Base-by-base conservation (phyloP, 345 rosid species). In the Mallotus nudiflorus region DNA sequence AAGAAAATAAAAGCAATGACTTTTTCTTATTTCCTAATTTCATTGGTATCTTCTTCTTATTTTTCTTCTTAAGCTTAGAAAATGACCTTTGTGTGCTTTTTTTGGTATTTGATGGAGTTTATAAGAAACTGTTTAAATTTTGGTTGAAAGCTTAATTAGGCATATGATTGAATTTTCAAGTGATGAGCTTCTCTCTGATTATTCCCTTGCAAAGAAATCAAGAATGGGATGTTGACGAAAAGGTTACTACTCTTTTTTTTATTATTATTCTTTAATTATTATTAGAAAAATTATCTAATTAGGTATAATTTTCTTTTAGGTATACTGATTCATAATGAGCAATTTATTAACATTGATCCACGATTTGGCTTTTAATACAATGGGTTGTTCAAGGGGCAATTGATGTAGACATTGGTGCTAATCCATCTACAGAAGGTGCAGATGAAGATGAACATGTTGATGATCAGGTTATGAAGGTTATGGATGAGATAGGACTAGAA, bases 401-500 rank as follows among this genome's bases (percentile, higher is more conserved):
- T 50, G 72, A 74, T 50, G 77, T 74, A 16, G 56, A 74, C 45
- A 74, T 67, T 44, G 77, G 72, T 56, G 77, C 77, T 4, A 74
- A 74, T 25, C 77, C 77, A 40, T 74, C 77, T 14, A 68, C 67
- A 4, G 77, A 74, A n/a, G 77, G 72, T 7, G 77, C 53, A 9
- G 77, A 53, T 4, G 75, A 73, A 33, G 72, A 67, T 40, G 77
- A 74, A 48, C 72, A 72, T 67, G 77, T 66, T 50, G 77, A 74
- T 40, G 77, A 74, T n/a, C 72, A 67, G 13, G 62, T 72, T 39
- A 62, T 67, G n/a, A 74, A 67, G 54, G 77, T 74, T 8, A 61
- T 74, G 0, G 77, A 74, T 20, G 11, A 42, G 46, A 4, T 42
- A 42, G 4, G 46, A 3, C 9, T 3, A 12, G 2, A 3, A 42